Conservation (phyloP, 2,329 filamentous ascomycete species). For the Emmonsia crescens region DNA sequence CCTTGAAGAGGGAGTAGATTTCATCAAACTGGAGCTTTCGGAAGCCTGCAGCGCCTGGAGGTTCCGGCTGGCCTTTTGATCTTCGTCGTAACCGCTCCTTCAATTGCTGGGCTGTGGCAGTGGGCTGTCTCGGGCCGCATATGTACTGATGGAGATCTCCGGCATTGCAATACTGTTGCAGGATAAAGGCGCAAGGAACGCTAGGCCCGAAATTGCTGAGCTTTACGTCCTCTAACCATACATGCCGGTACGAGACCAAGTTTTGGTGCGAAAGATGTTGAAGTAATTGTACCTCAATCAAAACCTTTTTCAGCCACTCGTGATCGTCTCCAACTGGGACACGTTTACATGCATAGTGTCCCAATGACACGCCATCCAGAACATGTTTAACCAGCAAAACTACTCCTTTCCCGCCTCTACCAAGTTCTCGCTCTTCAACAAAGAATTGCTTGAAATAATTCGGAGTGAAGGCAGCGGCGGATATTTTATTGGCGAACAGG, state of each 20-base stretch:
- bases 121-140: conserved; percentile 53
- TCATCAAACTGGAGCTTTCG: conserved; percentile 67
- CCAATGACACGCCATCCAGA: conserved; percentile 77
- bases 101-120: conserved; percentile 65
- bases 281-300: conserved; percentile 85
- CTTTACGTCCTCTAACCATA: conserved; percentile 86
- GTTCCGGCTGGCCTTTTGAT: conserved; percentile 66
- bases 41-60: conserved; percentile 41
- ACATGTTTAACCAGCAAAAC: conserved; percentile 89
- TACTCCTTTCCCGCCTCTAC: conserved; percentile 85
- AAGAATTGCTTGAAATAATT: conserved; percentile 93
- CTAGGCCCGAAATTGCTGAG: conserved; percentile 79
- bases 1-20: conserved; percentile 92
- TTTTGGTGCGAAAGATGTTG: conserved; percentile 90
- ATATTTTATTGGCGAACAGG: conserved; percentile 50
- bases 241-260: conserved; percentile 89
- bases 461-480: conserved; percentile 74
- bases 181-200: conserved; percentile 89
- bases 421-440: conserved; percentile 74
- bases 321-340: conserved; percentile 94
- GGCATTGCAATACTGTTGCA: conserved; percentile 94
- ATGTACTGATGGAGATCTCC: conserved; percentile 86
- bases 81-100: conserved; percentile 77
- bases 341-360: conserved; percentile 91
- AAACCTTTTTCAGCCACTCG: conserved; percentile 85